Evolutionary conservation across 1,284 basidiomycete species (phyloP).

Genomic region (Apiotrichum domesticum): DNA sequence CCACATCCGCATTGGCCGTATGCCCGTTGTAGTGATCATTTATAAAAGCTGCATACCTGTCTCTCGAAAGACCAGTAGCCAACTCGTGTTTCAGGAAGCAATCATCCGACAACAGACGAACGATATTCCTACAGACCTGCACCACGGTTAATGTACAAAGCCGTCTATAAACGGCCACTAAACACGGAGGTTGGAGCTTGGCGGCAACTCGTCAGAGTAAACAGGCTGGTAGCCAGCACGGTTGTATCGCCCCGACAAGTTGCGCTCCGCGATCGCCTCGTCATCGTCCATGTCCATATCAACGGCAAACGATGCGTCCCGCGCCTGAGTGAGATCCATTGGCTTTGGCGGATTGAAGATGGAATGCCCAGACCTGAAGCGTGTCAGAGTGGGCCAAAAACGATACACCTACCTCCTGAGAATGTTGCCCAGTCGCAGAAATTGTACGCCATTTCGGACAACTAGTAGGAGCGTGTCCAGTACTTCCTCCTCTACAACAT

Average conservation of each 20-base stretch:
- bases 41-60: too few species aligned
- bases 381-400: background rate
- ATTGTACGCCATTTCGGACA: slow-evolving; percentile 83
- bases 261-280: slow-evolving; percentile 39
- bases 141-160: slow-evolving; percentile 2
- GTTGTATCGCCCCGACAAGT: slow-evolving; percentile 14
- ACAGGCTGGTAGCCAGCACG: slow-evolving; percentile 22
- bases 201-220: slow-evolving; percentile 21
- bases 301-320: slow-evolving; percentile 49
- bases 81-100: too few species aligned
- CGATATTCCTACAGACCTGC: background rate
- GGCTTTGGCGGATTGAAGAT: slow-evolving; percentile 86
- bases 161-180: background rate
- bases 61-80: too few species aligned
- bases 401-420: slow-evolving; percentile 68
- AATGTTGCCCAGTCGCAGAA: slow-evolving; percentile 77
- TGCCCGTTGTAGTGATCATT: too few species aligned
- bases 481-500: slow-evolving; percentile 73
- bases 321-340: slow-evolving; percentile 66
- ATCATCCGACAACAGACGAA: too few species aligned
- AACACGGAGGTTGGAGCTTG: background rate
- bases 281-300: slow-evolving; percentile 63
- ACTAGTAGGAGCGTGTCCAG: slow-evolving; percentile 84
- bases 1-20: too few species aligned
- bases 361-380: slow-evolving; percentile 76